Evolutionary conservation across 768 basidiomycete species (phyloP), one percentile per base, ranked within the genome.

Genomic region (Omphalotus guepiniiformis): DNA sequence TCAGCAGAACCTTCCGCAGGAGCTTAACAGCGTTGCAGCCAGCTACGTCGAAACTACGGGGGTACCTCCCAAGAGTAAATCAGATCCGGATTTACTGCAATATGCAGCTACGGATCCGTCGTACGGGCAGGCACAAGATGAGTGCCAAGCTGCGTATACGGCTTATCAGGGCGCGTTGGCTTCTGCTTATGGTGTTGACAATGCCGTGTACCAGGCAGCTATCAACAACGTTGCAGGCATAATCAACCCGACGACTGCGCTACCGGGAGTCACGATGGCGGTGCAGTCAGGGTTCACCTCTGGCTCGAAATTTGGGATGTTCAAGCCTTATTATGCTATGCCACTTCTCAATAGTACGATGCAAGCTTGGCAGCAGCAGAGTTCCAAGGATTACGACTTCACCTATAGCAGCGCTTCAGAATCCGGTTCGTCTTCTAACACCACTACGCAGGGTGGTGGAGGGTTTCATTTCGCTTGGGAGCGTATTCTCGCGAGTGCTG

Each of bases 331-430:
- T 27, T 47, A 47, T 28, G 28, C n/a, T 36, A 22, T 47, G 6
- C 45, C 45, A 3, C 28, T 34, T 9, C 26, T 47, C 8, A 47
- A 47, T 15, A 34, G 34, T 4, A 47, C 45, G 11, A 21, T 47
- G 35, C 18, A 22, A 13, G 30, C 45, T 6, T 47, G 45, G 45
- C 45, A 47, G 36, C n/a, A n/a, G n/a, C n/a, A n/a, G n/a, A n/a
- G n/a, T n/a, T 38, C 34, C 4, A n/a, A n/a, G n/a, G n/a, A n/a
- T n/a, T n/a, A n/a, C n/a, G 19, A 18, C 12, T 44, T 44, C 42
- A 30, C 28, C 19, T 44, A 34, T 32, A 25, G 26, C n/a, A 38
- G 36, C 35, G 36, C 45, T 25, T 26, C 45, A 4, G 22, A 22
- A 1, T 22, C 7, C 38, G 45, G 42, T n/a, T 44, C 42, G 11